These are phyloP conservation scores for Trichoderma aggressivum DNA, from an alignment of 2,329 filamentous ascomycete genomes.

Conservation along the genomic window DNA sequence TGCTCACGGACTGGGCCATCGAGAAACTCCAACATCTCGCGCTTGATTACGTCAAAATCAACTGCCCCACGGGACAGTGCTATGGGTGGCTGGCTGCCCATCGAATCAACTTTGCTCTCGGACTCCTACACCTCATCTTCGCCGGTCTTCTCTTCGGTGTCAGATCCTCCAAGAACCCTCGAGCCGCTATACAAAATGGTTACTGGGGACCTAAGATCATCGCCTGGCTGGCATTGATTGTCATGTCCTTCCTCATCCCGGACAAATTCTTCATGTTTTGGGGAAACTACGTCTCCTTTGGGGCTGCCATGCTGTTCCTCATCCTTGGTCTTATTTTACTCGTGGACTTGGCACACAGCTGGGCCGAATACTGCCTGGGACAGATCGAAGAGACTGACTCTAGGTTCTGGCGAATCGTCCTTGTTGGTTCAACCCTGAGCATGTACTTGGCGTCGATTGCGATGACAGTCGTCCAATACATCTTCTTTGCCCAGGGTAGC, in stretches of 20 bases:
- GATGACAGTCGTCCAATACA: constrained; percentile 96
- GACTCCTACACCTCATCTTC: constrained; percentile 86
- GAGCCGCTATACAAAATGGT: constrained; percentile 91
- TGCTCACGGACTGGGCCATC: constrained; percentile 98
- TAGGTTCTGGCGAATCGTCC: constrained; percentile 73
- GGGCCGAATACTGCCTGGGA: constrained; percentile 92
- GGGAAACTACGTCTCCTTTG: constrained; percentile 89
- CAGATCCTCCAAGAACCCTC: constrained; percentile 77
- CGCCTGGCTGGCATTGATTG: constrained; percentile 80
- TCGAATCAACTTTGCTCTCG: constrained; percentile 95
- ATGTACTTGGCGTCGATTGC: constrained; percentile 91
- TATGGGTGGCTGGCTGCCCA: constrained; percentile 96
- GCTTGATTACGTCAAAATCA: constrained; percentile 93
- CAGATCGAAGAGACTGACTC: constrained; percentile 92
- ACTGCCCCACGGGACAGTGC: constrained; percentile 85
- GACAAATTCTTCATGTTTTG: constrained; percentile 93
- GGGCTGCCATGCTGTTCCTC: constrained; percentile 88
- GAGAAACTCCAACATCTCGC: constrained; percentile 91
- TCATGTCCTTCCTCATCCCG: constrained; percentile 92
- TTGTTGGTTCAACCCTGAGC: constrained; percentile 86
- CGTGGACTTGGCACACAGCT: constrained; percentile 92
- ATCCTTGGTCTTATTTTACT: constrained; percentile 87
- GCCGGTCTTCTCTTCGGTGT: constrained; percentile 84
- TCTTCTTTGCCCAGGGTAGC: constrained; percentile 80
- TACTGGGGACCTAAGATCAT: constrained; percentile 98